These are phyloP conservation scores for Ceratobasidium sp. DNA, from an alignment of 1,284 basidiomycete species.

Conservation along the genomic window DNA sequence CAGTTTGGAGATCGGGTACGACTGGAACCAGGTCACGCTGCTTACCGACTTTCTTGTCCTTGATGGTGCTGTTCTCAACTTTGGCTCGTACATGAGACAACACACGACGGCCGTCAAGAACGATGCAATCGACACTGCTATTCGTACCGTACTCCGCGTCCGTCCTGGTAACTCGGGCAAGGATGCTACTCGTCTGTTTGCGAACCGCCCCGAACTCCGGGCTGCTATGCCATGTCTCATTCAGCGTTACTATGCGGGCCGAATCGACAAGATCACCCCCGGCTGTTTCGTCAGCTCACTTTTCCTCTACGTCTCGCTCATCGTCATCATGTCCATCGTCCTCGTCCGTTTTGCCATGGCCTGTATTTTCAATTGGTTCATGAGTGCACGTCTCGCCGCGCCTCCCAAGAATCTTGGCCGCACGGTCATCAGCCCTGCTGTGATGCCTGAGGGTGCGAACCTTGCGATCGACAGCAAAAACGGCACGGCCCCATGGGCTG, in stretches of 20 bases:
- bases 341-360: conserved; percentile 95
- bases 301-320: conserved; percentile 89
- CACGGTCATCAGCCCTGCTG: conserved; percentile 87
- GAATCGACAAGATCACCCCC: conserved; percentile 95
- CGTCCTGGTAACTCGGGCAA: conserved; percentile 68
- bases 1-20: conserved; percentile 75
- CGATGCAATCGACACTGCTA: conserved; percentile 83
- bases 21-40: conserved; percentile 80
- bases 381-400: conserved; percentile 78
- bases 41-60: conserved; percentile 81
- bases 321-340: conserved; percentile 90
- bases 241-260: conserved; percentile 87
- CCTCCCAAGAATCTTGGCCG: conserved; percentile 75
- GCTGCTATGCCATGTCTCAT: conserved; percentile 78
- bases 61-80: conserved; percentile 93
- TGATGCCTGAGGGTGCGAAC: conserved; percentile 95
- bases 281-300: conserved; percentile 93
- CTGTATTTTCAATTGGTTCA: conserved; percentile 94
- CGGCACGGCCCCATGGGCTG: conserved; percentile 94
- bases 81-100: conserved; percentile 82
- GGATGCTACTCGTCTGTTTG: conserved; percentile 89
- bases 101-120: conserved; percentile 71
- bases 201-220: conserved; percentile 69
- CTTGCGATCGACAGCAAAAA: conserved; percentile 83
- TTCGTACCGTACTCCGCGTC: conserved; percentile 73